Evolutionary conservation across 2,329 filamentous ascomycete species (phyloP), one percentile per base, ranked within the genome.

Genomic region (Botryotinia narcissicola): DNA sequence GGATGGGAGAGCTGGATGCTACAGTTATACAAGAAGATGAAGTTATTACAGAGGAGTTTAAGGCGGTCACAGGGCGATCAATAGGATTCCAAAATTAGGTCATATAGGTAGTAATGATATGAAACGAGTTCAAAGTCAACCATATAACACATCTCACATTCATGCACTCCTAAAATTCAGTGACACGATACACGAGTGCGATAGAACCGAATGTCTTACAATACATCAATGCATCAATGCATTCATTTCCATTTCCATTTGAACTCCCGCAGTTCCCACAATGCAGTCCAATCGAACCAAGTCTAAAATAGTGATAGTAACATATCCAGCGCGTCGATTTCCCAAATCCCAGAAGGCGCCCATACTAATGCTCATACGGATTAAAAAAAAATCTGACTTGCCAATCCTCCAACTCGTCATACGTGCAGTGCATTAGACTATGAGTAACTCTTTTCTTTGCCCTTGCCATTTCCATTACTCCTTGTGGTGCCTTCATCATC

Each of bases 401-500:
- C 20, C 4, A 25, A 37, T 37, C n/a, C 25, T 46, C 37, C 61
- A 68, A 57, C 32, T 66, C 61, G 44, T 54, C 61, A 37, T n/a
- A 35, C 40, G 32, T 20, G 6, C 2, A 66, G 32, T 18, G 10
- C 7, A 67, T 35, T 75, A 61, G 73, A 40, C 72, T 75, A 68
- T 18, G 66, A 68, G 35, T 68, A 57, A 32, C n/a, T 68, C 66
- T 72, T 75, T 70, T 76, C 74, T 0, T 68, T 68, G 42, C 73
- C 69, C 71, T 76, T 77, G 16, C 72, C 75, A 73, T 76, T 77
- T 14, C 72, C 75, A 73, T 78, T 77, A 3, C 71, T 70, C 72
- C 76, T 78, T 14, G 75, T 74, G 73, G 54, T 68, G 61, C 78
- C 77, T 40, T 86, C 86, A 16, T 87, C 87, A 71, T 89, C 87